These are phyloP conservation scores for Gomphus bonarii DNA, from an alignment of 1,284 basidiomycete species.

Conservation along the genomic window DNA sequence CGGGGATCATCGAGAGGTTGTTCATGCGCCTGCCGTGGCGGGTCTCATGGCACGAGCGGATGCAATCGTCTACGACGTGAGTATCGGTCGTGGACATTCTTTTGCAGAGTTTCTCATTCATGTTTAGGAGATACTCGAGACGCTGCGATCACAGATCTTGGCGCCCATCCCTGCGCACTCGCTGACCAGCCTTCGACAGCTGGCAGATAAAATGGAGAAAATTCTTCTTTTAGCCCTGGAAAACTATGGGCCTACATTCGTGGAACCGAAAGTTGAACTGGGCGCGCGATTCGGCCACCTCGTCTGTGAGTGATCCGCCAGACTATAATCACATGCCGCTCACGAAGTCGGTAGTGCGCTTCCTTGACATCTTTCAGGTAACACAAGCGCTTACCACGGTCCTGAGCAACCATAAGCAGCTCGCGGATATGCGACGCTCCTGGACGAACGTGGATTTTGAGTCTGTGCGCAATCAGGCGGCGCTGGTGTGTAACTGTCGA, in stretches of 20 bases:
- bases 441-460: conserved; percentile 84
- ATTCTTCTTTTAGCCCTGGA: conserved; percentile 72
- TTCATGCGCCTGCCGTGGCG: conserved; percentile 78
- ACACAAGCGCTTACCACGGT: conserved; percentile 80
- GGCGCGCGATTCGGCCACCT: conserved; percentile 83
- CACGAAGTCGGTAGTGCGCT: conserved; percentile 49
- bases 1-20: conserved; percentile 71
- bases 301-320: conserved; percentile 51
- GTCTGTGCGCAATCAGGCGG: conserved; percentile 83
- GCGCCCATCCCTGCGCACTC: conserved; percentile 61
- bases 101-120: conserved; percentile 6
- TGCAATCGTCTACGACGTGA: conserved; percentile 78
- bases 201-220: conserved; percentile 88
- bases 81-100: conserved; percentile 20
- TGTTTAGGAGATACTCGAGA: conserved; percentile 73
- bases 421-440: conserved; percentile 75
- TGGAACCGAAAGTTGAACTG: conserved; percentile 81
- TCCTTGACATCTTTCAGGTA: conserved; percentile 83
- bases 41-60: conserved; percentile 82
- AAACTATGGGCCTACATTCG: conserved; percentile 78
- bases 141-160: conserved; percentile 73
- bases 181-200: conserved; percentile 60
- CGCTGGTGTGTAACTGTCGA: conserved; percentile 81
- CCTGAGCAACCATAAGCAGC: conserved; percentile 74
- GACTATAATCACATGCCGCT: background rate